Base-by-base conservation (phyloP, 2,329 filamentous ascomycete species). In the Fusarium sambucinum region DNA sequence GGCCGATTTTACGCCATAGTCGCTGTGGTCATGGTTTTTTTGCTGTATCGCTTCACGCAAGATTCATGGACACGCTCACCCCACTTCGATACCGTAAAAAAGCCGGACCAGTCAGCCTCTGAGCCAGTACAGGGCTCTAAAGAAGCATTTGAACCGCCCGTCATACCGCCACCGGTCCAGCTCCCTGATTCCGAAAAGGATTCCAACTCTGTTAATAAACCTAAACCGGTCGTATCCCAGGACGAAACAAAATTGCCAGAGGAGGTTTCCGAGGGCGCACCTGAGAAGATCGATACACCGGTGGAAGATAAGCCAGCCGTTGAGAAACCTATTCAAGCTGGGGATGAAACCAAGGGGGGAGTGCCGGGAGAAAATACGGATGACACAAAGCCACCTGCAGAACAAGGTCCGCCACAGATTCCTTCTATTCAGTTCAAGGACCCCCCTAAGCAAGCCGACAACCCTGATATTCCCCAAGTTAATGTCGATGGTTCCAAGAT, bases 1-100 rank as follows among this genome's bases (percentile, higher is more conserved):
- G 90, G 90, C 73, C 85, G 89, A 61, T 81, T 89, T 59, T 88
- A 90, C 64, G 76, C 87, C 33, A 75, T 87, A 63, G 84, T 85
- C 70, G 84, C 87, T 55, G 77, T 86, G 64, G 75, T 89, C 58
- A 77, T 87, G 50, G 77, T 88, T 50, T 80, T 90, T 63, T 80
- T 87, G 53, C 77, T 88, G 52, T 85, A 85, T 73, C 84, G 84
- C 61, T 77, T 83, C 57, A 77, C 80, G 38, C 77, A 80, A 57
- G 83, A 80, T 66, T 80, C 81, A 30, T 80, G 78, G 78, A 72
- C 77, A 38, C 70, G 71, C 19, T 67, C 70, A 32, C 64, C 68
- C 35, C 46, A 57, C 37, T 59, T 67, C 30, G 56, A 57, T 32
- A 54, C 59, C 19, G 37, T 55, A 16, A 63, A 63, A 29, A 58